Base-by-base conservation (phyloP, 108 stramenopile genomes). In the Cyclotella kingstonii region DNA sequence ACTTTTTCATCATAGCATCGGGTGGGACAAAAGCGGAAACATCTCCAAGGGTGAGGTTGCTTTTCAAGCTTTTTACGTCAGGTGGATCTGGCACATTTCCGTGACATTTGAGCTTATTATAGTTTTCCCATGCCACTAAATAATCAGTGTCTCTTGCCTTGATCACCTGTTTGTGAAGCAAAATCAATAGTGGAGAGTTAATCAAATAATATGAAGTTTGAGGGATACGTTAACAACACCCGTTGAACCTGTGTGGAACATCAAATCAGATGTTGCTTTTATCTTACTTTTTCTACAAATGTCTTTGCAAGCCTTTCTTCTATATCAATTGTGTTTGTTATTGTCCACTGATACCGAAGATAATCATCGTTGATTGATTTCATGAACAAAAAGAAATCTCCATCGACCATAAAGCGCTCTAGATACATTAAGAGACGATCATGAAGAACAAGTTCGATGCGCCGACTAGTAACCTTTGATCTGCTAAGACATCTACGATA, bases 301-400 rank as follows among this genome's bases (percentile, higher is more conserved):
- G 74, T 76, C 31, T 53, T 54, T 8, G 74, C 67, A 60, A 63
- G 54, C 33, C 56, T 69, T 29, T 76, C 74, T 50, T 76, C 74
- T 18, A 67, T 49, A 25, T 69, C 54, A 10, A 76, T 50, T 10
- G 57, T 69, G 23, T 53, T 63, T 19, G 15, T 63, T 12, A 76
- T 76, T 1, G 60, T 76, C 19, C 27, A 38, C 42, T 76, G 68
- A 49, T 63, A 76, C 5, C 74, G 38, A 39, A 44, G 28, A 57
- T 69, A 76, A 48, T 76, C 74, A 43, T 68, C 68, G 31, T 68
- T 69, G n/a, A 76, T 56, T 27, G 48, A 62, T 56, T 69, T 76
- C 18, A 76, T 28, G 23, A 76, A 69, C 1, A 62, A 42, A 42
- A 60, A 76, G 35, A 76, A 41, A 35, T 62, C 60, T 11, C 68